Evolutionary conservation across 1,284 basidiomycete species (phyloP).

Genomic region (Cryptococcus sp.): DNA sequence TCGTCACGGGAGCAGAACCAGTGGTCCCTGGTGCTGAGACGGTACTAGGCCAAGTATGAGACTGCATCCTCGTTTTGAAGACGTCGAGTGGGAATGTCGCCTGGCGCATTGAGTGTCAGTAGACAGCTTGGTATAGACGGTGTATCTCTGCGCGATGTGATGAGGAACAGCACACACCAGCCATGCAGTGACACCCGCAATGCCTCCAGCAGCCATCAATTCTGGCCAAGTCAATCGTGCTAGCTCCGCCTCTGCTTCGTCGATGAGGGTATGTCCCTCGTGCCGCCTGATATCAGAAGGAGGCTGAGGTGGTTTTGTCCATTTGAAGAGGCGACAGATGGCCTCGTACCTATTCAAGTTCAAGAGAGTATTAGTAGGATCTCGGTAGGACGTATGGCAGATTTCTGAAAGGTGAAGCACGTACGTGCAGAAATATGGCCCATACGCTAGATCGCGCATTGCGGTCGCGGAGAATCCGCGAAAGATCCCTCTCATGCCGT

Average conservation of each 20-base stretch:
- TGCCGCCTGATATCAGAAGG: slow-evolving; percentile 21
- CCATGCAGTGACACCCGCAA: slow-evolving; percentile 63
- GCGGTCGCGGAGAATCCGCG: slow-evolving; percentile 71
- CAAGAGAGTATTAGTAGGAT: not conserved
- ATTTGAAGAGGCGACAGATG: slow-evolving; percentile 63
- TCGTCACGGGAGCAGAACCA: not conserved
- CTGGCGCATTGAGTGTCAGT: slow-evolving; percentile 19
- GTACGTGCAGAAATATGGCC: slow-evolving; percentile 77
- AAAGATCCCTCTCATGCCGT: slow-evolving; percentile 70
- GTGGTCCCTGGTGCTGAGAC: not conserved
- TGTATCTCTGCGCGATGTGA: not conserved
- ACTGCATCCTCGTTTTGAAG: slow-evolving; percentile 81
- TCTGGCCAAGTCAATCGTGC: slow-evolving; percentile 61
- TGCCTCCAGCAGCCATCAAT: slow-evolving; percentile 71
- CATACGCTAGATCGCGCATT: slow-evolving; percentile 74
- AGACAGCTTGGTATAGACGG: not conserved
- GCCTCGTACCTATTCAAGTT: slow-evolving; percentile 64
- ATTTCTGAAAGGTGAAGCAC: slow-evolving; percentile 30
- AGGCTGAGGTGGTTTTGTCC: slow-evolving; percentile 25
- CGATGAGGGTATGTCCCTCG: slow-evolving; percentile 51
- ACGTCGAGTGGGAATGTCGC: slow-evolving; percentile 81
- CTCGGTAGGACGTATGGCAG: not conserved
- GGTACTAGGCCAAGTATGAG: slow-evolving; percentile 19
- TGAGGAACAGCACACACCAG: slow-evolving; percentile 34
- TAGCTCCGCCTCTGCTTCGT: slow-evolving; percentile 58